Percentiles rank a stretch among this genome's conserved stretches.
phyloP scores from a whole-genome alignment of 495 filamentous ascomycete genomes.

The Amphirosellinia nigrospora region DNA sequence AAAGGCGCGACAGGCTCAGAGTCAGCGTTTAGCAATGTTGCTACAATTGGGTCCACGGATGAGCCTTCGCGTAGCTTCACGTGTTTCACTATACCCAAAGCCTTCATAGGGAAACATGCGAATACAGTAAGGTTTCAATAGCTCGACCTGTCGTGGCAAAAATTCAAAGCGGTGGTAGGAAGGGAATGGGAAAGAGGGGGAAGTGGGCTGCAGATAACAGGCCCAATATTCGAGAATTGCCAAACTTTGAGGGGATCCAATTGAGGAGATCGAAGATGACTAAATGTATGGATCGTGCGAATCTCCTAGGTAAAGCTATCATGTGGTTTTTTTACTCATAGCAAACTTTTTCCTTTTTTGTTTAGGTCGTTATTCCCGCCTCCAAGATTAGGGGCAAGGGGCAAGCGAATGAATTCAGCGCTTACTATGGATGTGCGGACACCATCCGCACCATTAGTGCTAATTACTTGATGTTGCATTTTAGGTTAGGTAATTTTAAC shows the following conservation, averaged over 20 bases:
- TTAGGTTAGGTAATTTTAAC: not conserved
- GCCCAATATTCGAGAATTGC: conserved; percentile 48
- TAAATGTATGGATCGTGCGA: not conserved
- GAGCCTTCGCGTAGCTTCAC: conserved; percentile 35
- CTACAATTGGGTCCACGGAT: conserved; percentile 30
- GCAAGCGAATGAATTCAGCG: not conserved
- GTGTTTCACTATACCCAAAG: conserved; percentile 47
- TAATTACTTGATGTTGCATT: not conserved
- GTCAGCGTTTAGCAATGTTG: conserved; percentile 32
- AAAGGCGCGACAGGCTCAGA: conserved; percentile 35
- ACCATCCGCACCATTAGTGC: conserved; percentile 10
- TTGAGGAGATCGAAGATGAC: conserved; percentile 50
- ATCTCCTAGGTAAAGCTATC: not conserved
- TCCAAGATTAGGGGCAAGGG: not conserved
- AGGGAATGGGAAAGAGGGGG: conserved; percentile 39
- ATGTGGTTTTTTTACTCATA: not conserved
- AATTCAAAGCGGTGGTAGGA: conserved; percentile 9
- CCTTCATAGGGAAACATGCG: conserved; percentile 48
- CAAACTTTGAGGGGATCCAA: conserved; percentile 52
- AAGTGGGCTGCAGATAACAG: conserved; percentile 45
- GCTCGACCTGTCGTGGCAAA: not conserved
- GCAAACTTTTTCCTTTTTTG: not conserved
- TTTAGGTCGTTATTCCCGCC: not conserved
- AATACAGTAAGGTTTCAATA: conserved; percentile 15
- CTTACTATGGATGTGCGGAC: conserved; percentile 10